Percentiles rank a stretch among this genome's conserved stretches.
Conservation (phyloP, 169 alveolate genomes). For the Plasmodium blacklocki region DNA sequence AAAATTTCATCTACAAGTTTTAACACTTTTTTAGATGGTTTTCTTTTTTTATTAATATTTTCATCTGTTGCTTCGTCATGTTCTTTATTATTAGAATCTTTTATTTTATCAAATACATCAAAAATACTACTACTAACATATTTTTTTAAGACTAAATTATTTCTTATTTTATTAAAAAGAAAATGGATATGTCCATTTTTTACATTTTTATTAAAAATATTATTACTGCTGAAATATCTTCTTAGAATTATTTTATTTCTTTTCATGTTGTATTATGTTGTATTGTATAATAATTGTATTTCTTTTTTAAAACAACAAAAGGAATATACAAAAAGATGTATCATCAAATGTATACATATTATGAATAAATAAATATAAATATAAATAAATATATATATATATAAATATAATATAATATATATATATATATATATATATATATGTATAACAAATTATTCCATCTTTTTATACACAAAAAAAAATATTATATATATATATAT, state of each 20-base stretch:
- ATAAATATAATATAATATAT: too few species aligned
- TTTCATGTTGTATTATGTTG: not conserved
- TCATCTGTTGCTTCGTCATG: slow-evolving; percentile 8
- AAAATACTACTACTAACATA: slow-evolving; percentile 24
- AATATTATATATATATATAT: too few species aligned
- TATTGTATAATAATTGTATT: not conserved
- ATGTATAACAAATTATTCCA: not conserved
- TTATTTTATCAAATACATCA: slow-evolving; percentile 31
- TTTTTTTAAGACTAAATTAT: not conserved
- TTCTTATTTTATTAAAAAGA: not conserved
- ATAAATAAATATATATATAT: not conserved
- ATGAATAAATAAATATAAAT: not conserved
- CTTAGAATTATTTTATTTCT: not conserved
- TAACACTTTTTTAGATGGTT: slow-evolving; percentile 81
- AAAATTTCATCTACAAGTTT: slow-evolving; percentile 89
- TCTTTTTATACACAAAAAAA: too few species aligned
- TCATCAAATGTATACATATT: not conserved
- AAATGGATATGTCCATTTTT: not conserved
- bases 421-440: not conserved
- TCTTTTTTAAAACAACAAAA: not conserved
- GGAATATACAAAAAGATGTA: not conserved
- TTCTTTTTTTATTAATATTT: slow-evolving; percentile 4
- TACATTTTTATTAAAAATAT: not conserved
- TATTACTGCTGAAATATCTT: not conserved
- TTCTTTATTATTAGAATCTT: slow-evolving; percentile 7